Percentiles rank a stretch among this genome's conserved stretches.
phyloP scores from a whole-genome alignment of 208 protist genomes.

The Wallacemonas sp. region DNA sequence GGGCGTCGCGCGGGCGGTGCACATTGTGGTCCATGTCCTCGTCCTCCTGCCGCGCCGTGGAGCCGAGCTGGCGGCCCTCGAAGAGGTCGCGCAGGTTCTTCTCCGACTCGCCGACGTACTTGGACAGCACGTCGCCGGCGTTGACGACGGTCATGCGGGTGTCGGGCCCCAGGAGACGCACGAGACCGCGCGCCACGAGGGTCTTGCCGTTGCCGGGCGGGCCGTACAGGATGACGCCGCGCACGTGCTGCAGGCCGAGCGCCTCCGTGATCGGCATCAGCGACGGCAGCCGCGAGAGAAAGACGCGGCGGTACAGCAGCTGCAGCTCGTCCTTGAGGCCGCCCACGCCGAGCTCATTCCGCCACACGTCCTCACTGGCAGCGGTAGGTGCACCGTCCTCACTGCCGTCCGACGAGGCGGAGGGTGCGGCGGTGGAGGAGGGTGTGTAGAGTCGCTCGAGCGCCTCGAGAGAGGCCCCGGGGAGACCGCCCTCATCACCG shows the following conservation, averaged over 20 bases:
- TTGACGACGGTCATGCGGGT: constrained; percentile 91
- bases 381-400: constrained; percentile 11
- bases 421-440: not conserved
- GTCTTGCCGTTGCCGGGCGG: constrained; percentile 99
- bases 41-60: constrained; percentile 24
- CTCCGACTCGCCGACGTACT: constrained; percentile 99
- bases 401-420: too few relatives aligned
- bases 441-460: constrained; percentile 58
- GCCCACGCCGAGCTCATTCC: constrained; percentile 90
- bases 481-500: not conserved
- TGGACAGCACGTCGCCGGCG: constrained; percentile 98
- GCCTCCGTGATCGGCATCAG: constrained; percentile 57
- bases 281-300: constrained; percentile 96
- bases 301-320: constrained; percentile 98
- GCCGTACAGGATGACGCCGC: constrained; percentile 98
- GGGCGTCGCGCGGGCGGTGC: not conserved
- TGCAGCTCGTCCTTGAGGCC: constrained; percentile 95
- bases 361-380: constrained; percentile 43
- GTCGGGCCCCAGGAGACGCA: constrained; percentile 94
- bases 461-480: constrained; percentile 22
- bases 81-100: constrained; percentile 99
- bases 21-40: constrained; percentile 23
- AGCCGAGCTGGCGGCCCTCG: constrained; percentile 91
- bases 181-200: constrained; percentile 99
- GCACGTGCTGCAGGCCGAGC: constrained; percentile 97